phyloP scores from a whole-genome alignment of 108 stramenopile genomes.

The Poteriospumella lacustris region DNA sequence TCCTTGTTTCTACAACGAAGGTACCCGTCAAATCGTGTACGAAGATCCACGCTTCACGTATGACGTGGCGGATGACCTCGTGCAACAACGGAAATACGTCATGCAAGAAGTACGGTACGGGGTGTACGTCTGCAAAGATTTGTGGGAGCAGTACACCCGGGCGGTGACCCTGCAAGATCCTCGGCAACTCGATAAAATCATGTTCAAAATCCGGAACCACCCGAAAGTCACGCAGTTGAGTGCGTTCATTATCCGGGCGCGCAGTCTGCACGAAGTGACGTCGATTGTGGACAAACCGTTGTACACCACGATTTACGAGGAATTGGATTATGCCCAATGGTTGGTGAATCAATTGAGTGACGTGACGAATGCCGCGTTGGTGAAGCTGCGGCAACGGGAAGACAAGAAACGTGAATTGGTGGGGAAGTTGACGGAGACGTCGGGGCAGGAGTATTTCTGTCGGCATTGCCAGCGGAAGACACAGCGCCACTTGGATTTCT shows the following conservation, averaged over 20 bases:
- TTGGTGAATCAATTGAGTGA: neutral
- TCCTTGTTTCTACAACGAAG: constrained; percentile 17
- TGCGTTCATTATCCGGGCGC: constrained; percentile 13
- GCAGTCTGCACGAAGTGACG: neutral
- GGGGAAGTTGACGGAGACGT: neutral
- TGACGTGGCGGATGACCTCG: constrained; percentile 12
- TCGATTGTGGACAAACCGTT: constrained; percentile 22
- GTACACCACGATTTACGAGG: neutral
- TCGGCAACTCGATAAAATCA: neutral
- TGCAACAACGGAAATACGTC: constrained; percentile 8
- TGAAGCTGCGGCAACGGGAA: neutral
- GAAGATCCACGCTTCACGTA: constrained; percentile 23
- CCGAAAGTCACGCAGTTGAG: neutral
- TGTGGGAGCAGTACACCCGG: constrained; percentile 11
- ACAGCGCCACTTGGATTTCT: neutral
- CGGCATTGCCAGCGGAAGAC: neutral
- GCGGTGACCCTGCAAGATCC: neutral
- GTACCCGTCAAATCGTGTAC: neutral
- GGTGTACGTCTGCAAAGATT: constrained; percentile 19
- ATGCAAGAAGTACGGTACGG: constrained; percentile 28
- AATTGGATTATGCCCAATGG: constrained; percentile 25
- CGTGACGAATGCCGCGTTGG: neutral
- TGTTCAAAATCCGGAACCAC: neutral
- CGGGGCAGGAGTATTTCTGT: neutral
- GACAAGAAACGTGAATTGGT: neutral